Base-by-base conservation (phyloP, 768 basidiomycete species). In the Calocybe indica region DNA sequence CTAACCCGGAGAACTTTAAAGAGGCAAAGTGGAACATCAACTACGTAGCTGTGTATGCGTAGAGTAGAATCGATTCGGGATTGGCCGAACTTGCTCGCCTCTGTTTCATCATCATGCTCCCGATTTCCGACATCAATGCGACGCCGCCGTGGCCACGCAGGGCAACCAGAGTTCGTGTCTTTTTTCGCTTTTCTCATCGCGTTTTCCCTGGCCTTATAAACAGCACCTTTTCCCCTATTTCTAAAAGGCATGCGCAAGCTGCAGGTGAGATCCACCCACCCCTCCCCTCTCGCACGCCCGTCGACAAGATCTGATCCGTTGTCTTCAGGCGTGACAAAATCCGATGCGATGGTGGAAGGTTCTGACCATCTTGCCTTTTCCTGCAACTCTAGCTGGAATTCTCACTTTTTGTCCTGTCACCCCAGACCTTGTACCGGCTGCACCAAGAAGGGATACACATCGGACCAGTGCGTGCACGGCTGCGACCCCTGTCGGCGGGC, bases 401-500 rank as follows among this genome's bases (percentile, higher is more conserved):
- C 35, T 14, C 40, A 40, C 49, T 15, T 29, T 35, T n/a, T 45
- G 5, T 49, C 13, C 22, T 29, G 14, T 13, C 10, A 13, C 11
- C 22, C 9, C 11, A 81, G 80, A 53, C 82, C 82, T n/a, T 83
- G 81, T 57, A 63, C 68, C 40, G 73, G 74, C 14, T 84, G 83
- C 53, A 55, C 66, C 29, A 82, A 74, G 66, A 82, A 78, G 52
- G 76, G 78, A 9, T 74, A 74, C 55, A 52, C 60, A 30, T 61
- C 70, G 40, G 71, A 78, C 52, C 74, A 76, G 54, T 84, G 83
- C 54, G 69, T 75, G 35, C 78, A 81, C 52, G 82, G 82, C 1
- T 84, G 82, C 53, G 78, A 80, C 54, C 64, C 70, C 28, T 83
- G 82, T 54, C 70, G 83, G 46, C 69, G 72, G 32, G 81, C 78